Conservation (phyloP, 148 eudicot species). For the Beta vulgaris region DNA sequence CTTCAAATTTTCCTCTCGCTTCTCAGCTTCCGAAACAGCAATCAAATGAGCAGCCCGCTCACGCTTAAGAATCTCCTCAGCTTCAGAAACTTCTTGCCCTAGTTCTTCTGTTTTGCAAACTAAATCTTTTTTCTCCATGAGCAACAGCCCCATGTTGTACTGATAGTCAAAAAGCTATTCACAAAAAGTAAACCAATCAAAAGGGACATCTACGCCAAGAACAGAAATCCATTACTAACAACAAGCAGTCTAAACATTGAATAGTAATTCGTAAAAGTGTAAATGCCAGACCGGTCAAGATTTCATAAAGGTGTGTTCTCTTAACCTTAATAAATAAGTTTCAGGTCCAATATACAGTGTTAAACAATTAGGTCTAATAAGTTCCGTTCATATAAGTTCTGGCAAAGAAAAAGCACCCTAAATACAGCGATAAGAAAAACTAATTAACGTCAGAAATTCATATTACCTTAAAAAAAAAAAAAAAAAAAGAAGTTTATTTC, state of each 20-base stretch:
- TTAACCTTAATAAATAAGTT: too few species aligned
- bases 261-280: neutral
- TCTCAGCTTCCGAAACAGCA: conserved; percentile 72
- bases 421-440: neutral
- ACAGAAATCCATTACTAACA: conserved; percentile 1
- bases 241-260: neutral
- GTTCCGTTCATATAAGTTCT: too few species aligned
- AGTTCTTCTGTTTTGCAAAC: conserved; percentile 50
- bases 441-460: neutral
- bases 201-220: neutral
- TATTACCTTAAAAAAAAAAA: neutral
- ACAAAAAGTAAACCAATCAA: conserved; percentile 8
- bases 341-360: too few species aligned
- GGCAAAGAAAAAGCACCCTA: too few species aligned
- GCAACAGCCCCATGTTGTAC: conserved; percentile 80
- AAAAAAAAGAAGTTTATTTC: neutral
- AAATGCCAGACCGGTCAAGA: neutral
- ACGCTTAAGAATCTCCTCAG: conserved; percentile 65
- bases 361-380: too few species aligned
- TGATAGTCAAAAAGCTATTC: conserved; percentile 82
- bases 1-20: conserved; percentile 65
- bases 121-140: conserved; percentile 73
- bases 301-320: too few species aligned
- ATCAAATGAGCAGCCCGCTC: conserved; percentile 71
- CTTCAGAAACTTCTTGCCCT: conserved; percentile 55